phyloP scores from a whole-genome alignment of 768 basidiomycete species.

The Podaxis sp. region DNA sequence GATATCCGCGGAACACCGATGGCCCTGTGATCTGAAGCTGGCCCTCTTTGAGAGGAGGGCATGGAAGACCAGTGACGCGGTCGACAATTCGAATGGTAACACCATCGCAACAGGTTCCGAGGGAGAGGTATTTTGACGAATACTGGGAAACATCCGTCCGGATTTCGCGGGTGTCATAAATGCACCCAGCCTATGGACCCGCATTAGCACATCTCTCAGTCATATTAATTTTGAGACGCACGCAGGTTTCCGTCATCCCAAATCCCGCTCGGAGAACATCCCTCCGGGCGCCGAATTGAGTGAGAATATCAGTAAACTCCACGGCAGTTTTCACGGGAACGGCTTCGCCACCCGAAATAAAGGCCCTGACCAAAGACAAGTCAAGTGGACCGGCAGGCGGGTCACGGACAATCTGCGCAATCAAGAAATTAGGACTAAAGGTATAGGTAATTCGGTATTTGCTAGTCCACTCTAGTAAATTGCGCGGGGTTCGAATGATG shows the following conservation, averaged over 20 bases:
- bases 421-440: constrained; percentile 8
- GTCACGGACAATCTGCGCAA: constrained; percentile 6
- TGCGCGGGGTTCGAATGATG: constrained; percentile 1
- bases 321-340: constrained; percentile 6
- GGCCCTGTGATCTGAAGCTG: constrained; percentile 6
- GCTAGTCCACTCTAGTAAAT: constrained; percentile 3
- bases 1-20: constrained; percentile 4
- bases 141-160: not conserved
- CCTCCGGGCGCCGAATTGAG: not conserved
- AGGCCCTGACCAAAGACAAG: not conserved
- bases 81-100: constrained; percentile 4
- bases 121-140: constrained; percentile 1
- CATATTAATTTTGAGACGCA: not conserved
- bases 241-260: constrained; percentile 9
- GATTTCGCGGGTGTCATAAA: constrained; percentile 8
- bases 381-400: not conserved
- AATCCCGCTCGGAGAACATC: constrained; percentile 10
- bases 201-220: not conserved
- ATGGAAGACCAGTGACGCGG: not conserved
- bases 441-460: constrained; percentile 5
- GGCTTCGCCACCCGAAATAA: constrained; percentile 8
- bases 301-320: constrained; percentile 4
- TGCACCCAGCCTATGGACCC: constrained; percentile 1
- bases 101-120: constrained; percentile 6
- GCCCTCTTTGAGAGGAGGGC: constrained; percentile 1